Evolutionary conservation across 2,329 filamentous ascomycete species (phyloP).

Genomic region (Falciphora oryzae): DNA sequence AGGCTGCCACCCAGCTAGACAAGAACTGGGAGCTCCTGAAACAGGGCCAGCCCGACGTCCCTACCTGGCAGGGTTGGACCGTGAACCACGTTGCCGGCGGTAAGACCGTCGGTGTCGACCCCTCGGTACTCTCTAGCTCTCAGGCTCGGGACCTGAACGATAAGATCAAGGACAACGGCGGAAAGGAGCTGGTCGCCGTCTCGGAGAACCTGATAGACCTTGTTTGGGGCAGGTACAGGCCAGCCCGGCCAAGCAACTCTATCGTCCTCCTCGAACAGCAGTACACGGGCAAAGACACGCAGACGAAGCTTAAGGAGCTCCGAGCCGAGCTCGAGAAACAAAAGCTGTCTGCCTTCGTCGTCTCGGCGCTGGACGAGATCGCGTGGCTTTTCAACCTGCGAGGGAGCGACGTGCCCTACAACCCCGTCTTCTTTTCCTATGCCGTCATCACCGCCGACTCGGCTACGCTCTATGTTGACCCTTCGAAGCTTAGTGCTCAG

Average conservation of each 20-base stretch:
- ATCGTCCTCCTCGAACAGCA: conserved; percentile 66
- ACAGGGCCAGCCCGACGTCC: conserved; percentile 87
- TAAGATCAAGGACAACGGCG: conserved; percentile 81
- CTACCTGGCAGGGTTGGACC: conserved; percentile 96
- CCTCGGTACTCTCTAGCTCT: conserved; percentile 70
- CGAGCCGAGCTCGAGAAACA: conserved; percentile 90
- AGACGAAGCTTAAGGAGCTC: conserved; percentile 77
- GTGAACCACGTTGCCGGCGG: conserved; percentile 80
- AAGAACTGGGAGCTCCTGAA: conserved; percentile 87
- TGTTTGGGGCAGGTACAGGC: conserved; percentile 75
- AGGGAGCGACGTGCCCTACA: conserved; percentile 93
- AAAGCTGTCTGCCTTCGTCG: conserved; percentile 78
- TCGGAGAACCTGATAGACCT: conserved; percentile 81
- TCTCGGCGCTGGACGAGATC: conserved; percentile 94
- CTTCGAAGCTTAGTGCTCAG: conserved; percentile 65
- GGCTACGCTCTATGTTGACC: conserved; percentile 79
- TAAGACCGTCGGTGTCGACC: conserved; percentile 86
- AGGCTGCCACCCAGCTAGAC: conserved; percentile 86
- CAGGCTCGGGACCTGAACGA: conserved; percentile 66
- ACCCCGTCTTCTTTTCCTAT: conserved; percentile 98
- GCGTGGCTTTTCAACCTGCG: conserved; percentile 98
- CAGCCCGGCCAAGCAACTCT: conserved; percentile 67
- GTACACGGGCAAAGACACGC: conserved; percentile 76
- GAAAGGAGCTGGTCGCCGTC: conserved; percentile 68
- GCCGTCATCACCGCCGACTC: conserved; percentile 74